phyloP scores from a whole-genome alignment of 805 yeast species.

The Sugiyamaella marilandica region DNA sequence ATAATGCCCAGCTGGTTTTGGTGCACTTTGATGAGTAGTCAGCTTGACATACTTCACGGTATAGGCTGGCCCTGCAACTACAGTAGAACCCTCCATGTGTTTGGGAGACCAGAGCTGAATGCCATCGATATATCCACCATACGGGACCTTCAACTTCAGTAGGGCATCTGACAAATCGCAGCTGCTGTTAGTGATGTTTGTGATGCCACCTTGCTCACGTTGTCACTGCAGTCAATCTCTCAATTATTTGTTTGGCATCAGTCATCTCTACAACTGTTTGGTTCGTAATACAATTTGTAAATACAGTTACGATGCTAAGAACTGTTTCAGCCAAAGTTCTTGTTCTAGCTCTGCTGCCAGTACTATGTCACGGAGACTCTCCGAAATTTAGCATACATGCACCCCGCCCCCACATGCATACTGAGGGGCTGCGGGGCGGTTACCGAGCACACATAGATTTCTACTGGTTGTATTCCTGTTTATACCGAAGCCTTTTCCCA shows the following conservation, averaged over 20 bases:
- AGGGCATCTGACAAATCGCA: slow-evolving; percentile 13
- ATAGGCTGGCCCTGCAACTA: slow-evolving; percentile 13
- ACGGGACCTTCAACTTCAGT: slow-evolving; percentile 11
- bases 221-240: slow-evolving; percentile 1
- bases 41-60: slow-evolving; percentile 14
- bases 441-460: too few relatives aligned
- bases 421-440: too few relatives aligned
- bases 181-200: not conserved
- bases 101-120: slow-evolving; percentile 12
- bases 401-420: too few relatives aligned
- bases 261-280: not conserved
- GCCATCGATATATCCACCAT: slow-evolving; percentile 14
- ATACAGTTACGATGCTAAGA: too few relatives aligned
- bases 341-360: too few relatives aligned
- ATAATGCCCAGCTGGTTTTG: slow-evolving; percentile 49
- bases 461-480: too few relatives aligned
- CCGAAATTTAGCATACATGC: too few relatives aligned
- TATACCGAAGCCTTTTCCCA: too few relatives aligned
- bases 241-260: not conserved
- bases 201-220: not conserved
- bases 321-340: too few relatives aligned
- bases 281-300: too few relatives aligned
- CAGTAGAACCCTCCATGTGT: slow-evolving; percentile 10
- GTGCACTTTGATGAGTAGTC: slow-evolving; percentile 6
- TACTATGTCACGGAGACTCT: too few relatives aligned